Base-by-base conservation (phyloP, 1,139 yeast species). In the Geotrichum klebahnii region DNA sequence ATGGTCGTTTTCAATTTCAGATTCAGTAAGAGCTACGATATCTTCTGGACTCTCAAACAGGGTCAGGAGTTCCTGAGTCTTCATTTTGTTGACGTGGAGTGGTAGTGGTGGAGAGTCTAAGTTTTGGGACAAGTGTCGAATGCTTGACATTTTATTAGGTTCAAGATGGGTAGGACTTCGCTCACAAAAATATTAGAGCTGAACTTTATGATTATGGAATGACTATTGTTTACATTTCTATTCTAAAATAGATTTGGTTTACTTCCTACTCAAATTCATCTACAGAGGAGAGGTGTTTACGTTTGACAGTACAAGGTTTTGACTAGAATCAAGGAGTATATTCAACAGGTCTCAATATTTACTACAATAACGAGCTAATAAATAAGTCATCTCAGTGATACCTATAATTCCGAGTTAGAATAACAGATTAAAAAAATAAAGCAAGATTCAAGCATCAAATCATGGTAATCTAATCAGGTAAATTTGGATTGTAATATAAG, bases 51-150 rank as follows among this genome's bases (percentile, higher is more conserved):
- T 19, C 24, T 36, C 42, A 20, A 44, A 44, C 34, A 35, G 47
- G 9, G 31, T 2, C 9, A 36, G 19, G 14, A 44, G 41, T 14
- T 35, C 23, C 28, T 33, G 6, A 4, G 32, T 23, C 42, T 36
- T 44, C 42, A 29, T 28, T 26, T 34, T 40, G 43, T 22, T 26
- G 34, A 9, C 36, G 47, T 24, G 42, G 20, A 17, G 44, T 39
- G 35, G 20, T 9, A n/a, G 37, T 14, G 37, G 19, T 3, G 37
- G 14, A 14, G 12, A 14, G 14, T 29, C 3, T 14, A 3, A 14
- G 20, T 3, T 38, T 38, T 23, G 22, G 14, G 20, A 23, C 16
- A 38, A 26, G 3, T 4, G 19, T 23, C 3, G 24, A 26, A 5
- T 19, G 24, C n/a, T n/a, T n/a, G n/a, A n/a, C n/a, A n/a, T n/a